Base-by-base conservation (phyloP, 2,329 filamentous ascomycete genomes). In the Trematosphaeria pertusa region DNA sequence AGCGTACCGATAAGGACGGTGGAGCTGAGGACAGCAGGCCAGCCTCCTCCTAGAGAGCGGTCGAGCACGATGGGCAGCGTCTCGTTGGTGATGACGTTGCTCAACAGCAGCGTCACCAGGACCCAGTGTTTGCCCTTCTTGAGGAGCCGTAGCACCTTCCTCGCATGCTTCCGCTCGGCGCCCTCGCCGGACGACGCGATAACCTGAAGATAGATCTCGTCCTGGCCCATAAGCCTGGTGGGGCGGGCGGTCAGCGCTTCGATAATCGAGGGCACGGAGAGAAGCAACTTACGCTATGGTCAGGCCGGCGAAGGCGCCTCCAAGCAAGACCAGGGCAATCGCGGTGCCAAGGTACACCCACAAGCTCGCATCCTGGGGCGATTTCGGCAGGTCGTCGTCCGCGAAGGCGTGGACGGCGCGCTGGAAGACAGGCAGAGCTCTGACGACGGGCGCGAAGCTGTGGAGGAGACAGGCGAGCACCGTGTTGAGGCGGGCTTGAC, bases 1-100 rank as follows among this genome's bases (percentile, higher is more conserved):
- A 12, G 5, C 82, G 59, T 84, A 96, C 91, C 92, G 73, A 99
- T 97, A 53, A 97, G 77, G 11, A 95, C 84, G 1, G 94, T 99
- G 77, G 91, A 95, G 62, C 92, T 91, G 41, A 97, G 81, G 17
- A 97, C 91, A 51, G 94, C 94, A 51, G 93, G 92, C 79, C 95
- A 92, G 55, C 94, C 94, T 58, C 94, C 94, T 21, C 94, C 94
- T 14, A 99, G 83, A 46, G 91, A 96, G 46, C 94, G 82, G 73
- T 99, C 94, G 40, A 99, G 82, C 9, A 99, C 90, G 52, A 99
- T 96, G 20, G 94, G 94, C 40, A 70, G 61, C 2, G 93, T 95
- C 75, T 97, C 94, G 72, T 99, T 97, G 57, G 95, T 96, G 63
- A 99, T 95, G 67, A 99, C 94, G 71, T 99, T 99, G 71, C 91